A percentile compares a stretch with the other conserved stretches of the same genome.
phyloP scores from a whole-genome alignment of 768 basidiomycete genomes.

The Leccinum truebloodii region DNA sequence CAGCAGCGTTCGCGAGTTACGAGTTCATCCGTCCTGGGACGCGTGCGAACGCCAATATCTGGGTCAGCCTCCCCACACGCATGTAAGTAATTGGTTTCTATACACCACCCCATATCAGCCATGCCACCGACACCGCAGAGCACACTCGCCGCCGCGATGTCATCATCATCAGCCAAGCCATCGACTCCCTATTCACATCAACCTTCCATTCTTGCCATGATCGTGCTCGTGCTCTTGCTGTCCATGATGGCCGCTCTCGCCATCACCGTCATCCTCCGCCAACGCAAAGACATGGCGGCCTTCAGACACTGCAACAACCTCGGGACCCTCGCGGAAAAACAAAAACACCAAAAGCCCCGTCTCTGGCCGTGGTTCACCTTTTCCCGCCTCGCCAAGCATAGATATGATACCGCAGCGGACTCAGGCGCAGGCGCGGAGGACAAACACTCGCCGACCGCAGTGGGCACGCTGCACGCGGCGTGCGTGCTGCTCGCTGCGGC shows the following conservation, averaged over 20 bases:
- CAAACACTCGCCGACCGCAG: slow-evolving; percentile 13
- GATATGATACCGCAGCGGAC: background rate
- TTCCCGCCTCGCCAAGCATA: background rate
- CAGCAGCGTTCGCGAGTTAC: too few relatives aligned
- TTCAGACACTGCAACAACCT: background rate
- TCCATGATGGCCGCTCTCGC: slow-evolving; percentile 22
- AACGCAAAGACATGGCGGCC: slow-evolving; percentile 10
- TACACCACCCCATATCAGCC: background rate
- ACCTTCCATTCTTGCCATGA: slow-evolving; percentile 21
- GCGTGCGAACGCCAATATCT: too few relatives aligned
- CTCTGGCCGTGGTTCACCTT: slow-evolving; percentile 6
- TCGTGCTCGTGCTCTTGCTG: slow-evolving; percentile 19
- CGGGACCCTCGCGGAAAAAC: background rate
- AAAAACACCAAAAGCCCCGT: background rate
- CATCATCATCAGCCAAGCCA: background rate
- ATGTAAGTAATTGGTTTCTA: background rate
- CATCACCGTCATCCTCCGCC: slow-evolving; percentile 22
- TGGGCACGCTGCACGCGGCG: slow-evolving; percentile 26
- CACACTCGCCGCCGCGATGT: background rate
- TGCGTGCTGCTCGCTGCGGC: slow-evolving; percentile 28
- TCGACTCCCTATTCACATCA: slow-evolving; percentile 7
- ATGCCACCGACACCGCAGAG: slow-evolving; percentile 22
- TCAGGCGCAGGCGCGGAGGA: background rate
- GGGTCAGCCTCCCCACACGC: slow-evolving; percentile 15
- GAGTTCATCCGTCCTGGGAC: background rate